Evolutionary conservation across 306 rosid genomes (phyloP).

Genomic region (Glycine latifolia): DNA sequence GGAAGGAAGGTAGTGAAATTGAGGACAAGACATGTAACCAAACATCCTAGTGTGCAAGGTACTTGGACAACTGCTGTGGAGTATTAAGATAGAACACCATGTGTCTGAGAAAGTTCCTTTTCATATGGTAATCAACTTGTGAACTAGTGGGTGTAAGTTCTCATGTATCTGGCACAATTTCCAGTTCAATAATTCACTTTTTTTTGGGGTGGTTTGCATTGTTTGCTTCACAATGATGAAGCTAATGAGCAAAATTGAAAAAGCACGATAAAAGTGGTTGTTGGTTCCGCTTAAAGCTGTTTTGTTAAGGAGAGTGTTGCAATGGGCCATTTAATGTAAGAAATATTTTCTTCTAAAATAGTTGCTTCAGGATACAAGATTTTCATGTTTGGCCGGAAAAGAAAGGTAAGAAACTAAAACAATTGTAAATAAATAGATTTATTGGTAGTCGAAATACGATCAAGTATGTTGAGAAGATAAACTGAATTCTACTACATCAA

Average conservation of each 20-base stretch:
- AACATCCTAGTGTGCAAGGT: conserved; percentile 92
- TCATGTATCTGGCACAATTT: conserved; percentile 22
- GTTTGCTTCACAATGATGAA: conserved; percentile 14
- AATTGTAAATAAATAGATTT: not conserved
- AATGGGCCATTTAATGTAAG: not conserved
- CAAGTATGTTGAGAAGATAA: too few species aligned
- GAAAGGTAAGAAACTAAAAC: not conserved
- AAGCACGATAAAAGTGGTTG: not conserved
- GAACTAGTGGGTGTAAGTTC: conserved; percentile 9
- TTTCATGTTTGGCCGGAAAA: not conserved
- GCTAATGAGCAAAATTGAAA: not conserved
- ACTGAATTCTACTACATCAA: too few species aligned
- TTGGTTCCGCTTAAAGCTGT: not conserved
- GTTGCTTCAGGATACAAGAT: not conserved
- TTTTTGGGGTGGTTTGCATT: not conserved
- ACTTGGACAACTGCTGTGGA: conserved; percentile 85
- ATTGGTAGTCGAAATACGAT: not conserved
- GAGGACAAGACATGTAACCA: conserved; percentile 85
- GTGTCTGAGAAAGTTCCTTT: conserved; percentile 30
- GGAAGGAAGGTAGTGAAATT: conserved; percentile 94
- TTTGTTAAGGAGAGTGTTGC: not conserved
- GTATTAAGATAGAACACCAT: conserved; percentile 52
- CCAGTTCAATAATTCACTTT: not conserved
- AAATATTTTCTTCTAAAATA: not conserved
- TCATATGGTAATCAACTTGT: conserved; percentile 3